Conservation (phyloP, 257 asterid species). For the Scutellaria minor region DNA sequence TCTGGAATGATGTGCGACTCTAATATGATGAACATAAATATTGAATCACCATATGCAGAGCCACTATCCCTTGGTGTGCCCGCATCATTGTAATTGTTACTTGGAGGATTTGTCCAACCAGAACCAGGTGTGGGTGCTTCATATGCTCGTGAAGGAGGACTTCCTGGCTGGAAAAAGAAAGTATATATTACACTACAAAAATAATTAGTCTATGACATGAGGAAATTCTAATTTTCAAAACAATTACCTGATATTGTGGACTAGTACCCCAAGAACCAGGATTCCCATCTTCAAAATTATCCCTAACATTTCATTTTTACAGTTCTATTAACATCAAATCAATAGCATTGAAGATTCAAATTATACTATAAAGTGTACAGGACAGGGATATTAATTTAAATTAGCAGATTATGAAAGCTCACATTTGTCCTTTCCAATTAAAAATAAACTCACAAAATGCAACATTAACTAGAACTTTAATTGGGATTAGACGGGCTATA, state of each 20-base stretch:
- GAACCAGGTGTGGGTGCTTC: constrained; percentile 99
- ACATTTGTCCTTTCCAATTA: background rate
- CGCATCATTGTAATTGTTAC: constrained; percentile 68
- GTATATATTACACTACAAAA: constrained; percentile 1
- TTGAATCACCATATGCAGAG: constrained; percentile 71
- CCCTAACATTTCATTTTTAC: constrained; percentile 58
- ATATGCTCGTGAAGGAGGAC: constrained; percentile 82
- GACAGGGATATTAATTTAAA: background rate
- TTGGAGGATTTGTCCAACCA: constrained; percentile 71
- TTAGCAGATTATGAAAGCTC: constrained; percentile 10
- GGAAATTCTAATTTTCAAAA: constrained; percentile 10
- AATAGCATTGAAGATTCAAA: constrained; percentile 18
- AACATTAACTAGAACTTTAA: background rate
- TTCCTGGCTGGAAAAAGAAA: constrained; percentile 68
- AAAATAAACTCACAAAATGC: background rate
- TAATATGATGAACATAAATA: constrained; percentile 17
- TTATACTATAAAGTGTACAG: background rate
- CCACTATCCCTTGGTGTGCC: constrained; percentile 88
- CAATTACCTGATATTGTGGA: constrained; percentile 88
- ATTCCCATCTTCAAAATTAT: constrained; percentile 93
- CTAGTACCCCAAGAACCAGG: constrained; percentile 98
- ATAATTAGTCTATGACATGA: constrained; percentile 4
- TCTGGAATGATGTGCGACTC: background rate
- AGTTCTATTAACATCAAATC: constrained; percentile 31
- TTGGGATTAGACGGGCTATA: constrained; percentile 2